A percentile compares a stretch with the other conserved stretches of the same genome.
phyloP scores from a whole-genome alignment of 495 filamentous ascomycete genomes.

The Astrothelium subdiscretum region DNA sequence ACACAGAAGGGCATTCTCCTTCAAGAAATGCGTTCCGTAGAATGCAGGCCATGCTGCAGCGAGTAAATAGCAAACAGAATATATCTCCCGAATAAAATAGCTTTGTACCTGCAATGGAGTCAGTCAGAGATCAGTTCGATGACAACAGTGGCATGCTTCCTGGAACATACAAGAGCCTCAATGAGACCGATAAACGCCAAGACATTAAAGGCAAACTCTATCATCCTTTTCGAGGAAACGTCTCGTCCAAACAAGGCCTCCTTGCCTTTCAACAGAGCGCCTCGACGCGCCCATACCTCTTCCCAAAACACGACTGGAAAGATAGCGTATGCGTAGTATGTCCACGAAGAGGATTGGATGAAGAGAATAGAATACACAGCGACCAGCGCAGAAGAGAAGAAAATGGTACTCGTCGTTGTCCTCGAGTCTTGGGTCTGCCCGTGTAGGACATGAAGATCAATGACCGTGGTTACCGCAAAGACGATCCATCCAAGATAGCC shows the following conservation, averaged over 20 bases:
- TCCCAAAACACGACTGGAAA: conserved; percentile 97
- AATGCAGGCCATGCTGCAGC: conserved; percentile 67
- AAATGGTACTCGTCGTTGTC: conserved; percentile 43
- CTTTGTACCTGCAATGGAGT: conserved; percentile 49
- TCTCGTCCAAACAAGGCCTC: conserved; percentile 59
- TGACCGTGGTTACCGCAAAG: conserved; percentile 82
- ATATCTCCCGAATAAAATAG: conserved; percentile 83
- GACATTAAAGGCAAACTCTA: conserved; percentile 49
- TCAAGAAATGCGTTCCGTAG: conserved; percentile 63
- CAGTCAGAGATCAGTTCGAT: conserved; percentile 6
- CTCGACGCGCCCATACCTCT: conserved; percentile 73
- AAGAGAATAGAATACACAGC: conserved; percentile 66
- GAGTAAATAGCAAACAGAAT: conserved; percentile 65
- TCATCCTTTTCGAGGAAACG: conserved; percentile 40
- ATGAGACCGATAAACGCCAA: conserved; percentile 60
- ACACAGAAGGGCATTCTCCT: conserved; percentile 48
- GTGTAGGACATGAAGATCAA: conserved; percentile 81
- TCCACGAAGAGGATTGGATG: conserved; percentile 64
- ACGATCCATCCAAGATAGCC: conserved; percentile 96
- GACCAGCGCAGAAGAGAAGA: conserved; percentile 67
- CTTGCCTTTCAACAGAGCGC: conserved; percentile 55
- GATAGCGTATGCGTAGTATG: conserved; percentile 85
- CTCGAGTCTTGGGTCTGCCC: conserved; percentile 56
- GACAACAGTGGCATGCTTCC: neutral
- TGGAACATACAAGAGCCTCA: conserved; percentile 62